Evolutionary conservation across 129 eudicot genomes (phyloP).

Genomic region (Heracleum sosnowskyi): DNA sequence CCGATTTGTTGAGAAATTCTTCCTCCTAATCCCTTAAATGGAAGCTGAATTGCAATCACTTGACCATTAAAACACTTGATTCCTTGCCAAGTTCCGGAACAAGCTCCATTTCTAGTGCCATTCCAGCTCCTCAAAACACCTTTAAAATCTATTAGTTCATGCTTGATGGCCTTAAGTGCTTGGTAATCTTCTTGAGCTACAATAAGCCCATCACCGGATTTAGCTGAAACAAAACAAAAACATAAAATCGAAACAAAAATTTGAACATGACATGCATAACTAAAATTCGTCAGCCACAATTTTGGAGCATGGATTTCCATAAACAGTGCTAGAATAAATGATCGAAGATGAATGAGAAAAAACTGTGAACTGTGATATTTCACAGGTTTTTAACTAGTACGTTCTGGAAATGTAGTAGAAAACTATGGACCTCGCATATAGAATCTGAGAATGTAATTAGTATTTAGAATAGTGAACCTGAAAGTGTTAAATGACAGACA

Average conservation of each 20-base stretch:
- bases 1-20: constrained; percentile 55
- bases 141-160: constrained; percentile 38
- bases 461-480: neutral
- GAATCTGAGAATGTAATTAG: neutral
- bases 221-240: constrained; percentile 41
- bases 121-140: constrained; percentile 68
- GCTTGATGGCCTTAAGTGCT: constrained; percentile 55
- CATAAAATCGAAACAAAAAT: constrained; percentile 19
- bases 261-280: constrained; percentile 8
- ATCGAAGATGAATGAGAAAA: constrained; percentile 1
- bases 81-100: constrained; percentile 80
- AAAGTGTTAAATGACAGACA: neutral
- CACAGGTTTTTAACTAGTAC: neutral
- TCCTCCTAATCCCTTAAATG: constrained; percentile 78
- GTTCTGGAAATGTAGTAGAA: neutral
- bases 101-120: constrained; percentile 38
- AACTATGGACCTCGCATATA: neutral
- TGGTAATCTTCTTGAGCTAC: constrained; percentile 47
- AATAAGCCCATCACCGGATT: constrained; percentile 20
- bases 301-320: constrained; percentile 21
- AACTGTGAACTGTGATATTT: neutral
- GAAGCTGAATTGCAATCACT: constrained; percentile 69
- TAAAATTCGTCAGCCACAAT: neutral
- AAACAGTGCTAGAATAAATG: neutral
- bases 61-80: constrained; percentile 67